Conservation (phyloP, 495 filamentous ascomycete genomes). For the Niebla homalea region DNA sequence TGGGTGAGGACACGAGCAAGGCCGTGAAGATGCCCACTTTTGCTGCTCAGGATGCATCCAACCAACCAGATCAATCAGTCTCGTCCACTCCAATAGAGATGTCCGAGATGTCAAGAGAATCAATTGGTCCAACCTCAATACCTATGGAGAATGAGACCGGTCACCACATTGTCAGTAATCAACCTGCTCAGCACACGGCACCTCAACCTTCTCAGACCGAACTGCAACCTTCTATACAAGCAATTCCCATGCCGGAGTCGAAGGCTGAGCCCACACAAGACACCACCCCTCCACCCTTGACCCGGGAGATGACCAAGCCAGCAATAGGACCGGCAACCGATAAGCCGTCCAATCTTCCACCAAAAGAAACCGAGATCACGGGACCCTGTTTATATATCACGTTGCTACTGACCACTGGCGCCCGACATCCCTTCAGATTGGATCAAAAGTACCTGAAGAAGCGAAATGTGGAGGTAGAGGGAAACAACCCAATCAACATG, state of each 20-base stretch:
- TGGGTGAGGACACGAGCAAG: neutral
- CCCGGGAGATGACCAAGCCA: slow-evolving; percentile 14
- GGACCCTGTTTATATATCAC: slow-evolving; percentile 48
- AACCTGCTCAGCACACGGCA: too few species aligned
- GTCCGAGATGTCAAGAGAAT: neutral
- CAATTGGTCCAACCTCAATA: neutral
- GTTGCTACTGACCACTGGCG: slow-evolving; percentile 58
- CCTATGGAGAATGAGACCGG: neutral
- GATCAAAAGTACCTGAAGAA: slow-evolving; percentile 75
- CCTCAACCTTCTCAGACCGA: too few species aligned
- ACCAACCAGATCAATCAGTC: neutral
- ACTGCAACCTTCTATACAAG: too few species aligned
- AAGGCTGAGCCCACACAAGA: neutral
- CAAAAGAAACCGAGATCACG: slow-evolving; percentile 30
- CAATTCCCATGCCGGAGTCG: too few species aligned
- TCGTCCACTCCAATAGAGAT: slow-evolving; percentile 2
- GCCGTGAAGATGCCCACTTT: neutral
- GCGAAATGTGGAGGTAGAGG: slow-evolving; percentile 59
- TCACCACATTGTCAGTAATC: neutral
- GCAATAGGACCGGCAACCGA: slow-evolving; percentile 19
- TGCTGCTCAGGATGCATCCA: neutral
- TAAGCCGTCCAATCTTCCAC: slow-evolving; percentile 13
- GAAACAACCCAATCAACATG: slow-evolving; percentile 71
- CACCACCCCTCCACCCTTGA: slow-evolving; percentile 5
- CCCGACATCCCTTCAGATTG: slow-evolving; percentile 74